Evolutionary conservation across 352 stramenopile genomes (phyloP), one percentile per base, ranked within the genome.

Genomic region (Globisporangium iwayamae): DNA sequence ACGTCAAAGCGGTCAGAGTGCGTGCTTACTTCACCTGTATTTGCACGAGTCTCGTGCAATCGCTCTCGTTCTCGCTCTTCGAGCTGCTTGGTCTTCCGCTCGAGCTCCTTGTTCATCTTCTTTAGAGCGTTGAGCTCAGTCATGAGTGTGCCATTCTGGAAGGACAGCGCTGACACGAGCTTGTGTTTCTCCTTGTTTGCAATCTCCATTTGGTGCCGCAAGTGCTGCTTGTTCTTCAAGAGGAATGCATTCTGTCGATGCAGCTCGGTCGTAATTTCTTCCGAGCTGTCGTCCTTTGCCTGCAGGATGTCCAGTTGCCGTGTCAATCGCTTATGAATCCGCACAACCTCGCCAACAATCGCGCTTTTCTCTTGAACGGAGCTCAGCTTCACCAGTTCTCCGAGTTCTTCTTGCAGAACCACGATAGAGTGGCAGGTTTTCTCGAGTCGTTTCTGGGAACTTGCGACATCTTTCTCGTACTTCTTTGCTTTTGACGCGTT

Each of bases 231-330:
- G 55, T 88, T 85, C 57, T 89, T 83, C 16, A 91, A 62, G 20
- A 92, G 64, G 52, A 90, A 94, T 9, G 61, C 73, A 50, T 91
- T 94, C 53, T 94, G 83, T 7, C 85, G 76, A 56, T 91, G 79
- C 0, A 94, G 47, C 62, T 94, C 85, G 0, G 77, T 71, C 28
- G 79, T 89, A 1, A 94, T 72, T 54, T 90, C 83, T 20, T 88
- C 77, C 0, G 69, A 62, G 0, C 75, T 72, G 16, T 88, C 79
- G 39, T 85, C 79, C 11, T 69, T 69, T 16, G 73, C 77, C 43
- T 89, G 71, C 4, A 91, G 64, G 8, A 72, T 68, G 9, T 85
- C 76, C 56, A 86, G 66, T 55, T 91, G 80, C 0, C 81, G 65
- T 0, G 77, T 73, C 22, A 91, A 66, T 0, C 76, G 70, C 54